Base-by-base conservation (phyloP, 305 asterid genomes). In the Lippia alba region DNA sequence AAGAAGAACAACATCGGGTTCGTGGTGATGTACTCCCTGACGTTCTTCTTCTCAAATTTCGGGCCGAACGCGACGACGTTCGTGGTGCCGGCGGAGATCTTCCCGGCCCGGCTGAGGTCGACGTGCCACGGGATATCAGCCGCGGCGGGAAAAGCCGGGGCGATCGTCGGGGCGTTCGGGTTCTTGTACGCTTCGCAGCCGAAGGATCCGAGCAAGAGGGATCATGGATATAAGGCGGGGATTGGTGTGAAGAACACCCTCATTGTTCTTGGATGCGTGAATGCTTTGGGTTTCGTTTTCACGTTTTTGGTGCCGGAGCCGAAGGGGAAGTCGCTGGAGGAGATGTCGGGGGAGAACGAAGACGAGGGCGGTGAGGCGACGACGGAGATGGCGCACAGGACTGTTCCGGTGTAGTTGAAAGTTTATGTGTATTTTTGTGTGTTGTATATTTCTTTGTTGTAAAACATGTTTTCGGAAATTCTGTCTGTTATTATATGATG, bases 91-190 rank as follows among this genome's bases (percentile, higher is more conserved):
- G 85, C 89, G 0, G 91, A 86, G 70, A 83, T 83, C 32, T 86
- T 83, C 54, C 88, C 91, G 0, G 89, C 89, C 6, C 64, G 89
- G 50, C 9, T 83, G 11, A 67, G 91, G 57, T 83, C 91, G 3
- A 86, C 87, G 0, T 86, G 88, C 49, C 91, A 86, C 18, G 87
- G 91, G 2, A 83, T 85, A 51, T 85, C 91, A 0, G 86, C 91
- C 0, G 91, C 91, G 1, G 88, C 88, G 0, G 91, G 91, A 4
- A 86, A 86, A 17, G 83, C 85, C 0, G 86, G 91, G 0, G 88
- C 91, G 0, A 85, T 83, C 1, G 79, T 85, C 0, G 86, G 91
- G 3, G 86, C 91, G 0, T 80, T 64, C 2, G 91, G 88, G 40
- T 83, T 85, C 33, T 30, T 77, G 30, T 83, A 83, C 18, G 83